Evolutionary conservation across 2,329 filamentous ascomycete genomes (phyloP).

Genomic region (Fusarium mundagurra): DNA sequence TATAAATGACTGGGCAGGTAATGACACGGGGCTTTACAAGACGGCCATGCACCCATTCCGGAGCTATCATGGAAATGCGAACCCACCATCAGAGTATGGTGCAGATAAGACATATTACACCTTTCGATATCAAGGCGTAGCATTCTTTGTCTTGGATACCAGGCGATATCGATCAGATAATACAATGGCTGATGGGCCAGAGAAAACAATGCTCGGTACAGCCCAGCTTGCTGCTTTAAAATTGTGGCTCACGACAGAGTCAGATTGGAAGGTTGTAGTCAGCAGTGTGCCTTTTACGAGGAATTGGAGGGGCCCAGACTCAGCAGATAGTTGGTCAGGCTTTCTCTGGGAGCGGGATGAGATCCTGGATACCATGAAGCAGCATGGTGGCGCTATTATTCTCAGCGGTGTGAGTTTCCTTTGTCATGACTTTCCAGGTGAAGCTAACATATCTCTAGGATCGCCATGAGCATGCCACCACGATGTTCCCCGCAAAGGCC

Average conservation of each 20-base stretch:
- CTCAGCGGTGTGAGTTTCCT: not conserved
- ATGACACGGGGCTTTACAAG: not conserved
- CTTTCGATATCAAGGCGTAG: not conserved
- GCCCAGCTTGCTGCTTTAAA: not conserved
- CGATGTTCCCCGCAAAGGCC: not conserved
- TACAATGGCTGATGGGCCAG: not conserved
- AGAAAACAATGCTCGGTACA: not conserved
- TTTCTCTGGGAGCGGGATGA: not conserved
- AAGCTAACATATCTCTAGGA: not conserved
- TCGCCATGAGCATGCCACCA: not conserved
- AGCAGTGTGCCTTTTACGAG: not conserved
- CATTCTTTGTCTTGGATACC: not conserved
- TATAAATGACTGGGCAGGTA: not conserved
- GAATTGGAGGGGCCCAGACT: not conserved
- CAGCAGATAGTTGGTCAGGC: not conserved
- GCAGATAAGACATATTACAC: not conserved
- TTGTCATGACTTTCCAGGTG: fast-evolving
- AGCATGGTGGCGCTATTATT: not conserved
- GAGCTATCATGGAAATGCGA: not conserved
- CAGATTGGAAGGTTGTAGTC: not conserved
- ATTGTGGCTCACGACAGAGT: not conserved
- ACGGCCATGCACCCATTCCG: not conserved
- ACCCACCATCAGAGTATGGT: not conserved
- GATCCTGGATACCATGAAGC: not conserved
- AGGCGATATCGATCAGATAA: not conserved